Evolutionary conservation across 2,329 filamentous ascomycete genomes (phyloP), one percentile per base, ranked within the genome.

Genomic region (Monosporascus sp.): DNA sequence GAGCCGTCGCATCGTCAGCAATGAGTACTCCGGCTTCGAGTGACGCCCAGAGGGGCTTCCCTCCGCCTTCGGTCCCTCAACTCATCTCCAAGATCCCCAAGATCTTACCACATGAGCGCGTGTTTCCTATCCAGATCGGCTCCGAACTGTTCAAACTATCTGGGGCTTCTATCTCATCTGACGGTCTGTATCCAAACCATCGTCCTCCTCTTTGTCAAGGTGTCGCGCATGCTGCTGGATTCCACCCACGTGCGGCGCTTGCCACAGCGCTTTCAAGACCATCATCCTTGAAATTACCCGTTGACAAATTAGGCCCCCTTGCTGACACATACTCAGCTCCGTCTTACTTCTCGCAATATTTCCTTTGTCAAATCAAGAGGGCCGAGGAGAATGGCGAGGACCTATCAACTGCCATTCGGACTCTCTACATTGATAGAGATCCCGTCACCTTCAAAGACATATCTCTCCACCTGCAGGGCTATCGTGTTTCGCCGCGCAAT

Each of bases 291-390:
- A 7, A n/a, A 45, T 45, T 8, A 17, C 37, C 48, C 37, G 28
- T 49, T 58, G 50, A 51, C 38, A 48, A 20, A 48, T 3, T 35
- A 20, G 20, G 55, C 50, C 50, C 24, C 57, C 57, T 18, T 49
- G 55, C 61, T 67, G 50, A 65, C 61, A 37, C 28, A 48, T 8
- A 4, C 6, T 24, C 53, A 96, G 93, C 91, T 65, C 93, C 93
- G 54, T 97, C 92, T 49, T 97, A 97, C 71, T 97, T 97, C 73
- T 96, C 93, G 20, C 87, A 91, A 62, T 97, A 94, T 75, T 97
- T 97, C 71, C 80, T 86, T 61, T 89, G 89, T 63, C 92, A 97
- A 72, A 72, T 97, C 41, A 80, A 82, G 53, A 74, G 77, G 60
- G 86, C 81, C 48, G 79, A 84, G 55, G 78, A 81, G 47, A 79